Evolutionary conservation across 1,139 yeast species (phyloP).

Genomic region (Saccharomyces uvarum): DNA sequence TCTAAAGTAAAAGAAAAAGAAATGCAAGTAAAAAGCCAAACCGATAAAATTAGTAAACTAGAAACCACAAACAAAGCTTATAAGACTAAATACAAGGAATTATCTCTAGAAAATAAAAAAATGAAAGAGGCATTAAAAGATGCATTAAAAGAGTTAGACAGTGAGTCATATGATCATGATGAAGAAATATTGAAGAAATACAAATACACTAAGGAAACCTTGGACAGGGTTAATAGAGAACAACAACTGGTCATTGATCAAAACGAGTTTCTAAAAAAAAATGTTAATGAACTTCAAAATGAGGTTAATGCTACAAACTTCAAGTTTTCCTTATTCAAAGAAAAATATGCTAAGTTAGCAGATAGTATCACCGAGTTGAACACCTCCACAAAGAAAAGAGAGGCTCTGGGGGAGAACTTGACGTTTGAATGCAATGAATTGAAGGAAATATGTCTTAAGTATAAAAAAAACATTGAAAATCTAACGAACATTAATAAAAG

Average conservation of each 20-base stretch:
- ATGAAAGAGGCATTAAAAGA: neutral
- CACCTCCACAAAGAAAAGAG: neutral
- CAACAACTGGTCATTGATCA: neutral
- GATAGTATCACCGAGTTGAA: neutral
- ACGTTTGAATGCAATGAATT: neutral
- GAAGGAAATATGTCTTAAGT: neutral
- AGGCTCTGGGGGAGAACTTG: neutral
- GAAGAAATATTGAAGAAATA: slow-evolving; percentile 6
- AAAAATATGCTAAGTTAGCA: neutral
- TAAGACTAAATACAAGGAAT: neutral
- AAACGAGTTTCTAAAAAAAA: neutral
- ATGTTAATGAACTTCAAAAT: neutral
- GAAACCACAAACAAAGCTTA: neutral
- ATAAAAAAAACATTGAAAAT: neutral
- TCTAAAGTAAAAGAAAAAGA: neutral
- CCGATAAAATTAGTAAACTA: neutral
- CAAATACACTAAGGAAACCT: neutral
- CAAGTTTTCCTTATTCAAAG: neutral
- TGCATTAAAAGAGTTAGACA: neutral
- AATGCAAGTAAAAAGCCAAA: neutral
- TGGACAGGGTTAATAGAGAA: neutral
- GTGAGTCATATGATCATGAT: slow-evolving; percentile 1
- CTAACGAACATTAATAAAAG: neutral
- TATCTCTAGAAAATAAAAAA: neutral
- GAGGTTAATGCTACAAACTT: slow-evolving; percentile 6